Evolutionary conservation across 495 filamentous ascomycete species (phyloP).

Genomic region (Penicillium longicatenatum): DNA sequence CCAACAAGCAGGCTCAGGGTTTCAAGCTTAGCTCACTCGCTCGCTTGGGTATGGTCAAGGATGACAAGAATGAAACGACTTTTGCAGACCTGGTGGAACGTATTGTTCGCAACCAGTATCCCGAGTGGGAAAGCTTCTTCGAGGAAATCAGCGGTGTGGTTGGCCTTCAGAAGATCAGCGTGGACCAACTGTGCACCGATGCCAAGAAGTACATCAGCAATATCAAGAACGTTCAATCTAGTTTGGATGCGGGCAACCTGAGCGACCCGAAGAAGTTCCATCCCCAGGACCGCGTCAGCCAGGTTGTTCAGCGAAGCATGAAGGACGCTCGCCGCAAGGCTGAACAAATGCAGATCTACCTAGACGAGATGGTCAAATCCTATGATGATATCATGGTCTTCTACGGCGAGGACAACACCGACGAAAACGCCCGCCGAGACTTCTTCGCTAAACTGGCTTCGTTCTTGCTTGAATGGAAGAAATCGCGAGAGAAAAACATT

Average conservation of each 20-base stretch:
- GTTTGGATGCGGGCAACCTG: slow-evolving; percentile 89
- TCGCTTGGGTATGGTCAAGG: slow-evolving; percentile 94
- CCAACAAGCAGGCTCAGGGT: slow-evolving; percentile 95
- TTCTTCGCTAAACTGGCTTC: slow-evolving; percentile 95
- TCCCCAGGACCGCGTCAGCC: slow-evolving; percentile 90
- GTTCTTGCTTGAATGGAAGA: slow-evolving; percentile 94
- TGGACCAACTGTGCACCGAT: slow-evolving; percentile 86
- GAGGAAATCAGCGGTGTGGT: slow-evolving; percentile 85
- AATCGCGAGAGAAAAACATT: slow-evolving; percentile 90
- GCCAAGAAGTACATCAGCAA: slow-evolving; percentile 95
- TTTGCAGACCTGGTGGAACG: slow-evolving; percentile 97
- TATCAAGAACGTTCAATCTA: slow-evolving; percentile 87
- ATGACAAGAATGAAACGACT: slow-evolving; percentile 96
- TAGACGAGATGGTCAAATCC: slow-evolving; percentile 87
- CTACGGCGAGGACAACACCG: slow-evolving; percentile 90
- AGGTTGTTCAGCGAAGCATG: slow-evolving; percentile 90
- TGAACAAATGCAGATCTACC: slow-evolving; percentile 90
- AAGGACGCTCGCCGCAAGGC: slow-evolving; percentile 96
- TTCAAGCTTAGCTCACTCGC: slow-evolving; percentile 98
- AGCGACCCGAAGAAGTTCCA: slow-evolving; percentile 98
- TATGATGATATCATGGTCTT: slow-evolving; percentile 97
- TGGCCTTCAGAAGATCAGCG: slow-evolving; percentile 86
- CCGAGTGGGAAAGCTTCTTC: slow-evolving; percentile 88
- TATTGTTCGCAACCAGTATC: slow-evolving; percentile 93
- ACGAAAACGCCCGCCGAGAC: slow-evolving; percentile 92